Evolutionary conservation across 805 yeast species (phyloP), one percentile per base, ranked within the genome.

Genomic region (Teunomyces barrocoloradensis): DNA sequence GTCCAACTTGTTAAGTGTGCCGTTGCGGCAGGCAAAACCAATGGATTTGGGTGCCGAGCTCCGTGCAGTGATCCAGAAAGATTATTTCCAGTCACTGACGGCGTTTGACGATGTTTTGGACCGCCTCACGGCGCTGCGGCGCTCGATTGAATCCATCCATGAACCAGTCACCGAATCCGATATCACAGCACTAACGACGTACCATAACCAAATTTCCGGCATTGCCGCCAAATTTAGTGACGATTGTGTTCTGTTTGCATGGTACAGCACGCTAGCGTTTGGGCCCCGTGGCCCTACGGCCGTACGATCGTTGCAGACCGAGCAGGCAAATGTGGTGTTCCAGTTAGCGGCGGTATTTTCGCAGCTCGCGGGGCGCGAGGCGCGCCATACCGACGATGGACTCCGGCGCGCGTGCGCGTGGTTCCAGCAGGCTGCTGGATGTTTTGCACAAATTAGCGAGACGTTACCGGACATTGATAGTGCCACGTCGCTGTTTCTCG

Each of bases 341-440:
- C 90, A 89, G 62, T 62, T 87, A 34, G 96, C 83, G 0, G 77
- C 89, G 0, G 48, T 79, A 5, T 81, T 80, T 59, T 80, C 91
- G 0, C 77, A 74, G 30, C 53, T 82, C 44, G 95, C 85, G 0
- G 57, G 69, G 10, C 56, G 60, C 3, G 75, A 76, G 48, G 73
- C 79, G 25, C 58, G 75, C 32, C 64, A 68, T 36, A 65, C 75
- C 2, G 77, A 71, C 3, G 82, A 79, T 1, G 85, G 86, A 0
- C 57, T 85, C 43, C 87, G 84, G 57, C 71, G 70, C 46, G 74
- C 89, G 0, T 87, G 89, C 50, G 64, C 75, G 4, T 78, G 74
- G 53, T 86, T 84, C 58, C 96, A 89, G 63, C 64, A 66, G 41
- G 78, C 94, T 1, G 90, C 95, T 0, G 90, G 96, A 0, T 71